Conservation (phyloP, 2,329 filamentous ascomycete species). For the Xylaria polymorpha region DNA sequence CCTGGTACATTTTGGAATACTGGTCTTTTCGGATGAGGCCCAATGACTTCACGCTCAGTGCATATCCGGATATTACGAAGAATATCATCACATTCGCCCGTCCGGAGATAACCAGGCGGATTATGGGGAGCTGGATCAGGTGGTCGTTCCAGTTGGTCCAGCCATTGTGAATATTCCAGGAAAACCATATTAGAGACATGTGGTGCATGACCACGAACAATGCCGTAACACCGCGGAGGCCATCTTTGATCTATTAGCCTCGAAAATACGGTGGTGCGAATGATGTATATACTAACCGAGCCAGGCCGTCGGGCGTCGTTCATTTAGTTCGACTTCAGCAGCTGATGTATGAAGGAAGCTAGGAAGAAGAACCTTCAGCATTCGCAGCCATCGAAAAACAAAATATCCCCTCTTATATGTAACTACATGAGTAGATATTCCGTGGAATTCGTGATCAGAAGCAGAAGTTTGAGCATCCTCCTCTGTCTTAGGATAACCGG, state of each 20-base stretch:
- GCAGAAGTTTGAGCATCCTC: slow-evolving; percentile 23
- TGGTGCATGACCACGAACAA: slow-evolving; percentile 66
- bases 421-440: neutral
- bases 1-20: slow-evolving; percentile 38
- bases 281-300: slow-evolving; percentile 39
- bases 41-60: slow-evolving; percentile 53
- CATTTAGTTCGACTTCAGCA: neutral
- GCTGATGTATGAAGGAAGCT: slow-evolving; percentile 37
- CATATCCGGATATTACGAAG: slow-evolving; percentile 57
- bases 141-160: slow-evolving; percentile 40
- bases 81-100: slow-evolving; percentile 56
- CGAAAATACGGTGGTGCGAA: neutral
- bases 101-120: slow-evolving; percentile 53
- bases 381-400: slow-evolving; percentile 14
- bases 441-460: neutral
- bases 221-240: slow-evolving; percentile 66
- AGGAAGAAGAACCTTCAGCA: slow-evolving; percentile 37
- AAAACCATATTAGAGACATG: slow-evolving; percentile 49
- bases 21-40: slow-evolving; percentile 44
- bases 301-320: slow-evolving; percentile 46
- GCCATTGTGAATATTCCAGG: slow-evolving; percentile 47
- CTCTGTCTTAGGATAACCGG: slow-evolving; percentile 27
- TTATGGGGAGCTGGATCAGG: slow-evolving; percentile 52
- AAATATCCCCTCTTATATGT: neutral
- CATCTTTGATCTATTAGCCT: slow-evolving; percentile 52